Conservation (phyloP, 495 filamentous ascomycete species). For the Aspergillus egyptiacus region DNA sequence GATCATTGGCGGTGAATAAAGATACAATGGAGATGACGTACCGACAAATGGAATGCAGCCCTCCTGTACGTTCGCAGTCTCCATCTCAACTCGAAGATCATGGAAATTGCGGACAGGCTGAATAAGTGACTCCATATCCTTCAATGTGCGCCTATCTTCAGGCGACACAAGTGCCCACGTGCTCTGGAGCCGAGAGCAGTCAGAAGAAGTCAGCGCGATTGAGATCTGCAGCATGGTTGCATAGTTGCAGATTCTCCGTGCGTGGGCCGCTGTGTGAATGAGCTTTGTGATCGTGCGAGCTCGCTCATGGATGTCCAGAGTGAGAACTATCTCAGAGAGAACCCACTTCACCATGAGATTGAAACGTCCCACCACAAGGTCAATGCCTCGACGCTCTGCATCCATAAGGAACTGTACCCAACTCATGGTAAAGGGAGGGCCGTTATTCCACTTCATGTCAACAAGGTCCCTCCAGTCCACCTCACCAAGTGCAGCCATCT, state of each 20-base stretch:
- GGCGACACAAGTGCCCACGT: slow-evolving; percentile 79
- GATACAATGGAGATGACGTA: slow-evolving; percentile 29
- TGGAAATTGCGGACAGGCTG: slow-evolving; percentile 89
- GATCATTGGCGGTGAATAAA: background rate
- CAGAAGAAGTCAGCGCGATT: slow-evolving; percentile 79
- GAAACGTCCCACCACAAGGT: slow-evolving; percentile 93
- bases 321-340: slow-evolving; percentile 84
- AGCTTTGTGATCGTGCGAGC: slow-evolving; percentile 80
- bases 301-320: slow-evolving; percentile 73
- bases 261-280: slow-evolving; percentile 86
- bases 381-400: slow-evolving; percentile 79
- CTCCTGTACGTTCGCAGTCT: slow-evolving; percentile 63
- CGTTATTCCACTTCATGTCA: slow-evolving; percentile 84
- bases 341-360: slow-evolving; percentile 98
- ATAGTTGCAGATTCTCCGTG: slow-evolving; percentile 82
- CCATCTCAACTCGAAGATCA: slow-evolving; percentile 87
- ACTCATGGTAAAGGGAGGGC: slow-evolving; percentile 53
- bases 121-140: slow-evolving; percentile 76
- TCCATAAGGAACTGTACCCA: slow-evolving; percentile 92
- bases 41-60: slow-evolving; percentile 97
- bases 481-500: slow-evolving; percentile 92
- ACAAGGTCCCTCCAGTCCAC: slow-evolving; percentile 98
- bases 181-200: slow-evolving; percentile 64
- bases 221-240: slow-evolving; percentile 95
- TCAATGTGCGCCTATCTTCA: slow-evolving; percentile 64